Conservation (phyloP, 805 yeast genomes). For the Metschnikowia gelsemii region DNA sequence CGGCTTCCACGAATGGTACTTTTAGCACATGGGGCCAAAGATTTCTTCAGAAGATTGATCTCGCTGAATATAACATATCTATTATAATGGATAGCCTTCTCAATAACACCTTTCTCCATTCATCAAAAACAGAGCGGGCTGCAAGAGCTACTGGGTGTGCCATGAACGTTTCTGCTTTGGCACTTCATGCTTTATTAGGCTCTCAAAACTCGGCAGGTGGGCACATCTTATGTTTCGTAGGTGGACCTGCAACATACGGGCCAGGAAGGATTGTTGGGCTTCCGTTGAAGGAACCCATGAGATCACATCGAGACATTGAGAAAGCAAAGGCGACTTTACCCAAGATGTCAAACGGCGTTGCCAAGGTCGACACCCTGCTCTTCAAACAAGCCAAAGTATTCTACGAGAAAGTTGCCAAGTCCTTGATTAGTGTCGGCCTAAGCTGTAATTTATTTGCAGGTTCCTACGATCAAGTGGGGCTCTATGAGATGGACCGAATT, state of each 20-base stretch:
- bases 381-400: constrained; percentile 42
- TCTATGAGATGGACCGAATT: constrained; percentile 62
- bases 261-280: constrained; percentile 61
- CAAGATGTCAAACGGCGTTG: constrained; percentile 31
- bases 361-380: constrained; percentile 31
- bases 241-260: constrained; percentile 66
- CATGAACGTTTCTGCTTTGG: constrained; percentile 45
- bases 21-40: constrained; percentile 21
- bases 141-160: constrained; percentile 62
- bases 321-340: constrained; percentile 38
- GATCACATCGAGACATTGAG: constrained; percentile 63
- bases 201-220: constrained; percentile 50
- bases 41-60: constrained; percentile 48
- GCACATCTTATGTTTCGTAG: constrained; percentile 52
- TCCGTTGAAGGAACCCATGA: constrained; percentile 57
- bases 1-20: constrained; percentile 18
- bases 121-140: constrained; percentile 44
- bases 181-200: constrained; percentile 39
- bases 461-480: constrained; percentile 67
- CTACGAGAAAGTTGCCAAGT: constrained; percentile 50
- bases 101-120: constrained; percentile 50
- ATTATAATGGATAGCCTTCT: constrained; percentile 48
- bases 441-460: constrained; percentile 61
- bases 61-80: constrained; percentile 52
- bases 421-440: constrained; percentile 50